Base-by-base conservation (phyloP, 2,329 filamentous ascomycete species). In the Aspergillus viridinutans region DNA sequence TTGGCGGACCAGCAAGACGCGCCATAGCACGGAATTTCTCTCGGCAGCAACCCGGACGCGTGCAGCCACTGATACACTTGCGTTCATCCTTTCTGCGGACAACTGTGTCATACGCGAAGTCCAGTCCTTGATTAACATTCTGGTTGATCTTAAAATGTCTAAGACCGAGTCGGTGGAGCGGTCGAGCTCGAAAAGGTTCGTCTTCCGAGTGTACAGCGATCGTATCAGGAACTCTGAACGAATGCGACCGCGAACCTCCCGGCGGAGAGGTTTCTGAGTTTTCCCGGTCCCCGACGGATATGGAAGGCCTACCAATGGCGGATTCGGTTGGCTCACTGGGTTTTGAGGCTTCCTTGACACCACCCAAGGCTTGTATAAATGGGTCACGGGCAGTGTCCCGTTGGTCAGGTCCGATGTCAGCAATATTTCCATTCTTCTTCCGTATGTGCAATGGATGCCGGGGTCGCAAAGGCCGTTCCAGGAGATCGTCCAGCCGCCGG, bases 91-190 rank as follows among this genome's bases (percentile, higher is more conserved):
- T 87, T 54, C 83, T 84, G 53, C 92, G 86, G 14, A 95, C 83
- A 0, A 92, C 87, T 57, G 93, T 88, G 1, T 82, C 78, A 69
- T 85, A 96, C 10, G 90, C 90, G 72, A 85, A 90, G 54, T 86
- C 82, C 47, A 85, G 78, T 1, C 90, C 89, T 45, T 88, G 81
- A 61, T 92, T 93, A 63, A 80, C 82, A 4, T 78, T 76, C 0
- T 90, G 87, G 61, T 96, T 96, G 64, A 94, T 79, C 69, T 88
- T 93, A 78, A 96, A 97, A 72, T 96, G 88, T 12, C 85, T 83
- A 1, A 88, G 76, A 14, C 76, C 76, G 12, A 96, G 80, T 35
- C 81, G 76, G 0, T 79, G 74, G 3, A 85, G 61, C 0, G 85
- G 82, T 52, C 81, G 84, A 9, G 79, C 71, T 50, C 90, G 84